Percentiles rank a stretch among this genome's conserved stretches.
Evolutionary conservation across 2,329 filamentous ascomycete species (phyloP).

Genomic region (Hymenoscyphus albidus): DNA sequence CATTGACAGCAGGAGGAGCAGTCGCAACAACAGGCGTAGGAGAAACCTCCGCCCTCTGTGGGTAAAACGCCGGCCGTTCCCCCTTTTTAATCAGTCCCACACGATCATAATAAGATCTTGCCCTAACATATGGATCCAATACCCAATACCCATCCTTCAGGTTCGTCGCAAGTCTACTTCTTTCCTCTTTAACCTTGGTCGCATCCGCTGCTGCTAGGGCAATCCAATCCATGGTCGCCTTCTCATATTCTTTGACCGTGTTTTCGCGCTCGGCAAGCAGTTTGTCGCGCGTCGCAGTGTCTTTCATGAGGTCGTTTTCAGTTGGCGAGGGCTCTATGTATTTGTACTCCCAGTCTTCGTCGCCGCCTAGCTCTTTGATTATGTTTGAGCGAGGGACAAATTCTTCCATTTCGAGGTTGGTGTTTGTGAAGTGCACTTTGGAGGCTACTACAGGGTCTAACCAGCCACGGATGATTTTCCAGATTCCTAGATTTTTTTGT

Average conservation of each 20-base stretch:
- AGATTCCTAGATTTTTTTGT: conserved; percentile 60
- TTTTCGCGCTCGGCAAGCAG: conserved; percentile 60
- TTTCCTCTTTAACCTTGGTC: conserved; percentile 49
- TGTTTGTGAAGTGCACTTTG: conserved; percentile 92
- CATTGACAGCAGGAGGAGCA: conserved; percentile 14
- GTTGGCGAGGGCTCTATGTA: conserved; percentile 72
- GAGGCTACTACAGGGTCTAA: conserved; percentile 91
- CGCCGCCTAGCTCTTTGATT: conserved; percentile 78
- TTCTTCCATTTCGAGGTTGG: conserved; percentile 68
- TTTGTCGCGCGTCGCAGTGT: conserved; percentile 57
- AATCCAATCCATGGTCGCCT: conserved; percentile 73
- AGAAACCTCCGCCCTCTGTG: conserved; percentile 24
- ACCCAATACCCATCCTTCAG: conserved; percentile 80
- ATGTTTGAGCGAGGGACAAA: conserved; percentile 71
- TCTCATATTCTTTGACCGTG: conserved; percentile 71
- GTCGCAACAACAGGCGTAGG: not conserved
- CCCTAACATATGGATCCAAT: conserved; percentile 81
- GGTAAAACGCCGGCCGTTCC: conserved; percentile 71
- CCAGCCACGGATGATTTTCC: conserved; percentile 94
- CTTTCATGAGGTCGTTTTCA: conserved; percentile 75
- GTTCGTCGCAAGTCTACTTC: conserved; percentile 58
- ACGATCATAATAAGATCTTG: conserved; percentile 81
- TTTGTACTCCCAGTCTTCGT: conserved; percentile 78
- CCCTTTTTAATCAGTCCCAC: conserved; percentile 64
- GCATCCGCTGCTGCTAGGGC: conserved; percentile 37